Percentiles rank a stretch among this genome's conserved stretches.
phyloP scores from a whole-genome alignment of 2,329 filamentous ascomycete species.

The Orbilia ellipsospora region DNA sequence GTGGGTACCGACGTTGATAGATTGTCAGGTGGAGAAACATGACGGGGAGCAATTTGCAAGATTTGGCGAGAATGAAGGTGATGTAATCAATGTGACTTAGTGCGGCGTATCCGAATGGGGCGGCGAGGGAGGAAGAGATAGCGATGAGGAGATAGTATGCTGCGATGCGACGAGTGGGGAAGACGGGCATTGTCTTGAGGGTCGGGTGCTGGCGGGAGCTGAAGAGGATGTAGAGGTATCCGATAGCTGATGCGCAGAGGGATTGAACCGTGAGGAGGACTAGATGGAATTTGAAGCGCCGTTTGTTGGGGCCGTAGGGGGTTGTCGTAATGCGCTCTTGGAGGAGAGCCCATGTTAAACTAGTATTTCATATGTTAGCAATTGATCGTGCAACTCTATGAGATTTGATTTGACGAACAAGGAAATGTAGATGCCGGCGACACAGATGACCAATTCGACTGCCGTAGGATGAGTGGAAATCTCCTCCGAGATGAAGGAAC shows the following conservation, averaged over 20 bases:
- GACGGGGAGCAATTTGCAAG: conserved; percentile 96
- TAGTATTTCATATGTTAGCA: conserved; percentile 60
- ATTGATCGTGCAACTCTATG: conserved; percentile 8
- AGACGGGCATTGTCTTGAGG: conserved; percentile 69
- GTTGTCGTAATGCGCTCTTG: conserved; percentile 98
- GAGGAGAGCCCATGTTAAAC: conserved; percentile 93
- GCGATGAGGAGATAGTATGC: conserved; percentile 83
- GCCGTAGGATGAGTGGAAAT: conserved; percentile 61
- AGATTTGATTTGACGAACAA: conserved; percentile 72
- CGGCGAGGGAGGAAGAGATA: conserved; percentile 73
- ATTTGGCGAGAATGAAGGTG: conserved; percentile 77
- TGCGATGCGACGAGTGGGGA: conserved; percentile 80
- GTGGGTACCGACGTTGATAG: conserved; percentile 86
- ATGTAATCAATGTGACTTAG: conserved; percentile 77
- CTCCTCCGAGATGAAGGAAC: conserved; percentile 42
- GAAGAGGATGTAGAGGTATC: conserved; percentile 79
- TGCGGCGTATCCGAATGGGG: conserved; percentile 75
- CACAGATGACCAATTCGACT: conserved; percentile 82
- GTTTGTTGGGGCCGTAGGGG: conserved; percentile 75
- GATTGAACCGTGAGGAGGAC: conserved; percentile 98
- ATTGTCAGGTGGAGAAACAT: conserved; percentile 96
- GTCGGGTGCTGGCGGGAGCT: conserved; percentile 66
- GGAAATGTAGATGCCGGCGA: conserved; percentile 94
- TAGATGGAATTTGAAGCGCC: conserved; percentile 91
- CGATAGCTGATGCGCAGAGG: conserved; percentile 82